phyloP scores from a whole-genome alignment of 805 yeast species.

The Komagataella ulmi region DNA sequence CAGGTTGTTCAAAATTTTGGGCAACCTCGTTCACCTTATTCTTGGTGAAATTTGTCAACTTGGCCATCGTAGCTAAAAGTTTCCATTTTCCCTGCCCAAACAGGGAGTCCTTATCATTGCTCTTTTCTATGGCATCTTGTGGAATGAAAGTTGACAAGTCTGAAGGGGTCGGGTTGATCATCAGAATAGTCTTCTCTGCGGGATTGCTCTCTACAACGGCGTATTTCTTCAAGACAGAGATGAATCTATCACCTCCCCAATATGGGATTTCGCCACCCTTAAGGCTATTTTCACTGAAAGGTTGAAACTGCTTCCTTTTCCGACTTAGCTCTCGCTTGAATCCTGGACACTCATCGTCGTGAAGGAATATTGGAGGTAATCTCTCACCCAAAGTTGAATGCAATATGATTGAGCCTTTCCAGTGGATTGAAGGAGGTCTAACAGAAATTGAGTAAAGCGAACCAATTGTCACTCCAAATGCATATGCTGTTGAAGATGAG shows the following conservation, averaged over 20 bases:
- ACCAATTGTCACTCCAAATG: conserved; percentile 50
- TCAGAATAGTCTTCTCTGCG: conserved; percentile 56
- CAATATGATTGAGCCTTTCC: conserved; percentile 81
- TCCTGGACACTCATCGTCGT: conserved; percentile 76
- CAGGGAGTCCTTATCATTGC: conserved; percentile 11
- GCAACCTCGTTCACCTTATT: conserved; percentile 45
- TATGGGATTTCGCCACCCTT: conserved; percentile 33
- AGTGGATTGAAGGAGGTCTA: conserved; percentile 73
- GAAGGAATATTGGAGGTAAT: conserved; percentile 81
- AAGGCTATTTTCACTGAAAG: conserved; percentile 42
- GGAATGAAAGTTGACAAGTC: conserved; percentile 52
- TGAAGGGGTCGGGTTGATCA: conserved; percentile 66
- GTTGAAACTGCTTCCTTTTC: conserved; percentile 56
- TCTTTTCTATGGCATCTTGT: conserved; percentile 21
- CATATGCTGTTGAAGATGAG: conserved; percentile 44
- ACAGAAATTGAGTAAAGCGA: conserved; percentile 69
- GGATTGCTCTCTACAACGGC: conserved; percentile 58
- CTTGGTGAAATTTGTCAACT: conserved; percentile 53
- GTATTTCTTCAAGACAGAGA: conserved; percentile 35
- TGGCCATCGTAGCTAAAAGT: conserved; percentile 72
- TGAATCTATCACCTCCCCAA: conserved; percentile 89
- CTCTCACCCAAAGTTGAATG: conserved; percentile 55
- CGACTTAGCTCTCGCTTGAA: conserved; percentile 49
- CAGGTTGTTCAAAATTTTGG: conserved; percentile 58
- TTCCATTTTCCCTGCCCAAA: conserved; percentile 71